phyloP scores from a whole-genome alignment of 2,329 filamentous ascomycete species.

The Phyllosticta paracitricarpa region DNA sequence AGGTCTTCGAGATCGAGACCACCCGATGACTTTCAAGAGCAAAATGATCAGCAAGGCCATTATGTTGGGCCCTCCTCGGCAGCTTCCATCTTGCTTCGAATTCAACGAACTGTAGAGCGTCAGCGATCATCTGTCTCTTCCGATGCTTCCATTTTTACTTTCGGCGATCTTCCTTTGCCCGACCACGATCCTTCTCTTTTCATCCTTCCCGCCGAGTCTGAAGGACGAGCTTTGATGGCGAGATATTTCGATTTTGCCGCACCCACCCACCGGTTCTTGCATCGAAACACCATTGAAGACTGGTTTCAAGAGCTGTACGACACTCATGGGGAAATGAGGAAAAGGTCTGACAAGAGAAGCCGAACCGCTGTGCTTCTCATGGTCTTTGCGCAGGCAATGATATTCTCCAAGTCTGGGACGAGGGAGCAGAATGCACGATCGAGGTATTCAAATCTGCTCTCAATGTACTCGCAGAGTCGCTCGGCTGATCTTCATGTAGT shows the following conservation, averaged over 20 bases:
- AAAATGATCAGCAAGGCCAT: constrained; percentile 38
- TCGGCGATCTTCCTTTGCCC: constrained; percentile 40
- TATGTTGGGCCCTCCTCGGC: constrained; percentile 40
- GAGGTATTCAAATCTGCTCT: not conserved
- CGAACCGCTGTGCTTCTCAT: constrained; percentile 25
- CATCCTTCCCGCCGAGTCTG: constrained; percentile 30
- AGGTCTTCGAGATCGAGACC: not conserved
- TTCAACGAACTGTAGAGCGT: constrained; percentile 38
- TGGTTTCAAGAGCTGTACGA: constrained; percentile 28
- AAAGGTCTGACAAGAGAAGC: constrained; percentile 17
- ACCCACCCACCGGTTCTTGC: constrained; percentile 50
- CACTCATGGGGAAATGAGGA: constrained; percentile 18
- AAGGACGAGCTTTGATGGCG: constrained; percentile 35
- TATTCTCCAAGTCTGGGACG: not conserved
- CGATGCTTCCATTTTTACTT: constrained; percentile 39
- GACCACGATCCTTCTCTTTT: constrained; percentile 22
- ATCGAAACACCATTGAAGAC: constrained; percentile 41
- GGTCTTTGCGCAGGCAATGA: constrained; percentile 27
- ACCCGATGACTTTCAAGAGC: constrained; percentile 31
- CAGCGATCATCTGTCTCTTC: constrained; percentile 28
- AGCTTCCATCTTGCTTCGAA: constrained; percentile 40
- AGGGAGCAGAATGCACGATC: constrained; percentile 1
- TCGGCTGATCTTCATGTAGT: constrained; percentile 21
- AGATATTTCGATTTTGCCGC: constrained; percentile 53
- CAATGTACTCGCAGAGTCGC: not conserved